These are phyloP conservation scores for Paracoccidioides brasiliensis DNA, from an alignment of 2,329 filamentous ascomycete genomes.

Conservation along the genomic window DNA sequence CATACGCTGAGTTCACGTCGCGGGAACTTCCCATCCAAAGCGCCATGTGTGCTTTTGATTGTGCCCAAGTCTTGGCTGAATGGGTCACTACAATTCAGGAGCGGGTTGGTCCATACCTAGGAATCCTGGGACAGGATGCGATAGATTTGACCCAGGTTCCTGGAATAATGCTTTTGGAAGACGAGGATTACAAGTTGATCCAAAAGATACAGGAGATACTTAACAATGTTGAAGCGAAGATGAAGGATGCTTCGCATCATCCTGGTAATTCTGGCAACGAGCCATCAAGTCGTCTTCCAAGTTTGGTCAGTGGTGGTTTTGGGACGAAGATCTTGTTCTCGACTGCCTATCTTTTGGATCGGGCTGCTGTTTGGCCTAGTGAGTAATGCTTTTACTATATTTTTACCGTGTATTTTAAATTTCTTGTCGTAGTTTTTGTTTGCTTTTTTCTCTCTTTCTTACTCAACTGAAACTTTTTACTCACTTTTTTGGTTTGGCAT, in stretches of 20 bases:
- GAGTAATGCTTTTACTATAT: constrained; percentile 25
- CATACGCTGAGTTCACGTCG: constrained; percentile 71
- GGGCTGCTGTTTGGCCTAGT: constrained; percentile 88
- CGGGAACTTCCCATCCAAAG: constrained; percentile 80
- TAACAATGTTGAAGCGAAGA: constrained; percentile 62
- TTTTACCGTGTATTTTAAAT: neutral
- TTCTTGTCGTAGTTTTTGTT: neutral
- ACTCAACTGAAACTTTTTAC: constrained; percentile 4
- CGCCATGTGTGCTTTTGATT: constrained; percentile 86
- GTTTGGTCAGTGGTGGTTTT: constrained; percentile 57
- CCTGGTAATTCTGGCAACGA: constrained; percentile 14
- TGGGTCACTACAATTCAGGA: constrained; percentile 92
- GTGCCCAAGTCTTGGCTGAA: constrained; percentile 82
- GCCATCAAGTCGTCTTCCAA: constrained; percentile 41
- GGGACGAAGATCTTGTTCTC: constrained; percentile 73
- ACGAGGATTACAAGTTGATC: constrained; percentile 78
- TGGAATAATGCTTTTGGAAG: constrained; percentile 78
- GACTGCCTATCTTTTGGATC: constrained; percentile 76
- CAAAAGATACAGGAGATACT: constrained; percentile 72
- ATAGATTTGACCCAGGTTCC: constrained; percentile 70
- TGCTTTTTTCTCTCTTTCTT: neutral
- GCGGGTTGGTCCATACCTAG: constrained; percentile 77
- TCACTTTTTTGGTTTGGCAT: constrained; percentile 13
- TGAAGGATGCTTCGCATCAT: constrained; percentile 45
- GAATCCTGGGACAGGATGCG: constrained; percentile 70